A percentile compares a stretch with the other conserved stretches of the same genome.
These are phyloP conservation scores for Leishmania guyanensis DNA, from an alignment of 208 protist species.

Conservation along the genomic window DNA sequence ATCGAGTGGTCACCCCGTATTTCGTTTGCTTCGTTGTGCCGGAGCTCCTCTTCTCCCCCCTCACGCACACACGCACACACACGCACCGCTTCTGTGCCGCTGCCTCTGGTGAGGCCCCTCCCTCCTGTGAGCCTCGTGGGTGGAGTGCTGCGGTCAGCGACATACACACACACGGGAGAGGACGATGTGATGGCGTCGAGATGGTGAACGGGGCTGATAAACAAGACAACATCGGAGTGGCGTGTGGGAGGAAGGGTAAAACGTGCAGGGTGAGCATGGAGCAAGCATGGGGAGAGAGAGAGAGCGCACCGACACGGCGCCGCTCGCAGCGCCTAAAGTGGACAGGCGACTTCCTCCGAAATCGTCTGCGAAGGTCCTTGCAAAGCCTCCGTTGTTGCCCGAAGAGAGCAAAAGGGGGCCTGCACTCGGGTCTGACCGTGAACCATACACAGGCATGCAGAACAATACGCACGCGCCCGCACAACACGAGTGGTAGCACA, in stretches of 20 bases:
- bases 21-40: not conserved
- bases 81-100: too few relatives aligned
- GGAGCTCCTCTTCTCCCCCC: not conserved
- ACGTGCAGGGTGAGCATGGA: too few relatives aligned
- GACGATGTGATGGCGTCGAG: too few relatives aligned
- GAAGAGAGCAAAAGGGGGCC: not conserved
- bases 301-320: not conserved
- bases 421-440: not conserved
- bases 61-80: too few relatives aligned
- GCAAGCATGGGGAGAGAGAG: not conserved
- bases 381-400: not conserved
- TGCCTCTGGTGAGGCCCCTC: too few relatives aligned
- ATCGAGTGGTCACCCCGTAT: not conserved
- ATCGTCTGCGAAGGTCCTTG: not conserved
- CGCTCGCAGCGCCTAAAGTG: not conserved
- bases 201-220: too few relatives aligned
- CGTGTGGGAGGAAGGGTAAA: too few relatives aligned
- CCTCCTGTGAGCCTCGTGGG: too few relatives aligned
- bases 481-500: not conserved
- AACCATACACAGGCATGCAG: not conserved
- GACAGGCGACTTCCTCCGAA: not conserved
- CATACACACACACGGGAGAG: too few relatives aligned
- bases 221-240: too few relatives aligned
- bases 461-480: not conserved
- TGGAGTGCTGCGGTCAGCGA: too few relatives aligned